These are phyloP conservation scores for Spergularia marina DNA, from an alignment of 148 eudicot genomes.

Conservation along the genomic window DNA sequence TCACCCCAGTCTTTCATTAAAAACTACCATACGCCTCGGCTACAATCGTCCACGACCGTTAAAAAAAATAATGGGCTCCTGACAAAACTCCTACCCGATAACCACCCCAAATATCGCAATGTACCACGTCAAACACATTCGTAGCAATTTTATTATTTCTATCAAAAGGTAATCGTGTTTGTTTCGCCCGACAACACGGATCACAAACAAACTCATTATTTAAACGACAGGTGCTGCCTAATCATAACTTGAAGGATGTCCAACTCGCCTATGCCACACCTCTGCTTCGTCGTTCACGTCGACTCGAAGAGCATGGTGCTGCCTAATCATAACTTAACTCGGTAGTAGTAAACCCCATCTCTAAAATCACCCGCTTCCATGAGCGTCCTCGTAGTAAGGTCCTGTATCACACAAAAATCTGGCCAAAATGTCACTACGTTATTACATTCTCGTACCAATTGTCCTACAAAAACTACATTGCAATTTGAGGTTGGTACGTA, in stretches of 20 bases:
- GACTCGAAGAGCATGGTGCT: accelerated
- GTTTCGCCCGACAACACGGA: background rate
- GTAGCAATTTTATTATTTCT: background rate
- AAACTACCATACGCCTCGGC: background rate
- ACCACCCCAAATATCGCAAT: background rate
- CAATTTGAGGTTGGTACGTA: too few relatives aligned
- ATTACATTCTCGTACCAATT: too few relatives aligned
- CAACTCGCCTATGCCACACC: background rate
- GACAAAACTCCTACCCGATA: background rate
- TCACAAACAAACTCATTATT: background rate
- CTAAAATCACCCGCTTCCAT: background rate
- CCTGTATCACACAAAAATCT: background rate
- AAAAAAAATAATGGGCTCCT: background rate
- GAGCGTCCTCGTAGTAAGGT: too few relatives aligned
- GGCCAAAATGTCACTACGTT: too few relatives aligned
- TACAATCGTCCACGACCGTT: background rate
- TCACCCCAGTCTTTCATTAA: background rate
- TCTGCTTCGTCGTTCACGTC: too few relatives aligned
- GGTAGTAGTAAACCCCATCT: background rate
- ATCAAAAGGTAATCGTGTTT: background rate
- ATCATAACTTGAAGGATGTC: background rate
- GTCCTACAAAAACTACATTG: too few relatives aligned
- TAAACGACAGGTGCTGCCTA: background rate
- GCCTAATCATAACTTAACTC: too few relatives aligned
- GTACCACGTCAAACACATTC: background rate